Conservation (phyloP, 78 protist species). For the Protostelium mycophagum region DNA sequence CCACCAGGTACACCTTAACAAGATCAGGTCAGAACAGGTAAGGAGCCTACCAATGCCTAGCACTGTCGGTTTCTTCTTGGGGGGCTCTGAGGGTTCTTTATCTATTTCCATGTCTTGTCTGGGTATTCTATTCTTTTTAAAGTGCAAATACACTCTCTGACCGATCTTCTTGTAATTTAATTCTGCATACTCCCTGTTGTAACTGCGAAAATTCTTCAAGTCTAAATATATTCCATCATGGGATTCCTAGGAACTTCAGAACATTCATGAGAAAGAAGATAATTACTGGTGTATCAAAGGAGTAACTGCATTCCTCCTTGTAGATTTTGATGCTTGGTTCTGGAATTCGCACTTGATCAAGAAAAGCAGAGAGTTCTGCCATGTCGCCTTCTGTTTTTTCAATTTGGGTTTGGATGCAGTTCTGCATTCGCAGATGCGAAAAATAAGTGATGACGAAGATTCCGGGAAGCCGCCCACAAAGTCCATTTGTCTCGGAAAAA, state of each 20-base stretch:
- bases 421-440: too few relatives aligned
- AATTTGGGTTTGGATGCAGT: too few relatives aligned
- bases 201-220: slow-evolving; percentile 36
- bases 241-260: slow-evolving; percentile 25
- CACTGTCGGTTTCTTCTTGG: slow-evolving; percentile 72
- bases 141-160: slow-evolving; percentile 48
- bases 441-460: too few relatives aligned
- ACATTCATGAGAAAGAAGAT: background rate
- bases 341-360: slow-evolving; percentile 31
- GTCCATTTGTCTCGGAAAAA: too few relatives aligned
- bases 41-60: slow-evolving; percentile 11
- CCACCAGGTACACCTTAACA: slow-evolving; percentile 48
- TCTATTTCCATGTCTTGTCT: slow-evolving; percentile 24
- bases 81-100: slow-evolving; percentile 18
- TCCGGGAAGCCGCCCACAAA: too few relatives aligned
- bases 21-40: background rate
- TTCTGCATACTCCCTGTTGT: slow-evolving; percentile 1
- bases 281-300: slow-evolving; percentile 58
- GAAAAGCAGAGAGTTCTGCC: too few relatives aligned
- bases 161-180: slow-evolving; percentile 21
- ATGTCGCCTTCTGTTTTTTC: too few relatives aligned
- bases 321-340: slow-evolving; percentile 17
- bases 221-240: slow-evolving; percentile 72
- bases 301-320: slow-evolving; percentile 78
- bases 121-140: slow-evolving; percentile 11